phyloP scores from a whole-genome alignment of 2,329 filamentous ascomycete species.

The Microascus cirrosus region DNA sequence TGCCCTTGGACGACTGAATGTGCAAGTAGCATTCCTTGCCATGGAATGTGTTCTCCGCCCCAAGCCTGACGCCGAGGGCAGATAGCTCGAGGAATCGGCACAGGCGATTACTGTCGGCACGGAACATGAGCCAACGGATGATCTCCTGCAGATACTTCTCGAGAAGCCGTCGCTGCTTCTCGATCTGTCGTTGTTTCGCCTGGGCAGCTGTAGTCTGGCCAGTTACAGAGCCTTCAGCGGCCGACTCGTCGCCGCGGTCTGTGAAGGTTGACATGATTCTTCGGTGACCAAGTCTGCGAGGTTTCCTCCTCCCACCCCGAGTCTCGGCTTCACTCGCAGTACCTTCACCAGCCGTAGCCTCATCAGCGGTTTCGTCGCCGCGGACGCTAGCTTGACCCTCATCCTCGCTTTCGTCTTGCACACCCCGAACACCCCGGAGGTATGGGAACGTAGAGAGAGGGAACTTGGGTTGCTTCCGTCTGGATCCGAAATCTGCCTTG shows the following conservation, averaged over 20 bases:
- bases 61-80: constrained; percentile 82
- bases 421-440: constrained; percentile 65
- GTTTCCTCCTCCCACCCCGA: constrained; percentile 4
- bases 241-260: constrained; percentile 33
- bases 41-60: constrained; percentile 92
- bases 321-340: constrained; percentile 17
- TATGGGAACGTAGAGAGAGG: constrained; percentile 85
- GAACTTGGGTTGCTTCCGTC: constrained; percentile 69
- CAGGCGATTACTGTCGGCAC: constrained; percentile 85
- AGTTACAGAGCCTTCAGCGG: constrained; percentile 17
- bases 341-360: constrained; percentile 51
- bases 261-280: constrained; percentile 34
- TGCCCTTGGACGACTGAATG: constrained; percentile 81
- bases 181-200: constrained; percentile 53
- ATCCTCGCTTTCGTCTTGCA: constrained; percentile 70
- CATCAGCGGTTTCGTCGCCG: constrained; percentile 38
- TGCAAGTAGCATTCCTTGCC: constrained; percentile 93
- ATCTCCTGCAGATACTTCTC: constrained; percentile 88
- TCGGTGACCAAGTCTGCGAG: constrained; percentile 12
- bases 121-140: constrained; percentile 94
- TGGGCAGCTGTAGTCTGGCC: constrained; percentile 30
- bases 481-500: constrained; percentile 34
- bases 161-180: constrained; percentile 72
- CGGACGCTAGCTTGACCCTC: constrained; percentile 38
- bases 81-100: constrained; percentile 96